A percentile compares a stretch with the other conserved stretches of the same genome.
phyloP scores from a whole-genome alignment of 2,329 filamentous ascomycete species.

The Neopestalotiopsis sp. region DNA sequence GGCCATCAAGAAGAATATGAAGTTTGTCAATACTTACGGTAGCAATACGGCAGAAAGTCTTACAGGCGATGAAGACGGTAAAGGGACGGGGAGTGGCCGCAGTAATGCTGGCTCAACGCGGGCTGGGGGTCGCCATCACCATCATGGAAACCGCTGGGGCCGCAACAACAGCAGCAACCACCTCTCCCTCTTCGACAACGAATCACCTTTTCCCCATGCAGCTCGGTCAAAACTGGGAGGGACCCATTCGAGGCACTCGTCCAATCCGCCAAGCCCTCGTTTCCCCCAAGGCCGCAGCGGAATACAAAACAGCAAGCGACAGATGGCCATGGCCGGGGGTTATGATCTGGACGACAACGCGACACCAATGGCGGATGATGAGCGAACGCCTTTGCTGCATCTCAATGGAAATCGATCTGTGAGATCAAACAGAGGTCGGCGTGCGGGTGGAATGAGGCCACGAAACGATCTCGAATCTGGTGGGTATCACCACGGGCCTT shows the following conservation, averaged over 20 bases:
- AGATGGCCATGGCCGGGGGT: slow-evolving; percentile 63
- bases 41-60: slow-evolving; percentile 59
- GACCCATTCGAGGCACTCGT: slow-evolving; percentile 62
- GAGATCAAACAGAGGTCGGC: slow-evolving; percentile 63
- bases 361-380: slow-evolving; percentile 79
- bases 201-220: slow-evolving; percentile 77
- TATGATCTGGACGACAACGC: slow-evolving; percentile 85
- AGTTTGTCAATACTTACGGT: slow-evolving; percentile 84
- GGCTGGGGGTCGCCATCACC: slow-evolving; percentile 76
- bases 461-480: slow-evolving; percentile 68
- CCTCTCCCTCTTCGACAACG: slow-evolving; percentile 75
- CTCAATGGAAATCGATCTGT: slow-evolving; percentile 48
- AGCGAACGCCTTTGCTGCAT: slow-evolving; percentile 79
- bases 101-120: slow-evolving; percentile 67
- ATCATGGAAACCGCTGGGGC: slow-evolving; percentile 76
- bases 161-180: slow-evolving; percentile 72
- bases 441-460: slow-evolving; percentile 62
- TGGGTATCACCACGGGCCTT: slow-evolving; percentile 65
- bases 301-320: slow-evolving; percentile 50
- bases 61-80: slow-evolving; percentile 71
- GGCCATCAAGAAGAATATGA: slow-evolving; percentile 90
- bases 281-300: slow-evolving; percentile 39
- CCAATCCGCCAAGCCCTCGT: slow-evolving; percentile 74
- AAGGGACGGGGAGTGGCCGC: slow-evolving; percentile 57
- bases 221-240: slow-evolving; percentile 67